These are phyloP conservation scores for Cladophialophora immunda DNA, from an alignment of 2,329 filamentous ascomycete species.

Conservation along the genomic window DNA sequence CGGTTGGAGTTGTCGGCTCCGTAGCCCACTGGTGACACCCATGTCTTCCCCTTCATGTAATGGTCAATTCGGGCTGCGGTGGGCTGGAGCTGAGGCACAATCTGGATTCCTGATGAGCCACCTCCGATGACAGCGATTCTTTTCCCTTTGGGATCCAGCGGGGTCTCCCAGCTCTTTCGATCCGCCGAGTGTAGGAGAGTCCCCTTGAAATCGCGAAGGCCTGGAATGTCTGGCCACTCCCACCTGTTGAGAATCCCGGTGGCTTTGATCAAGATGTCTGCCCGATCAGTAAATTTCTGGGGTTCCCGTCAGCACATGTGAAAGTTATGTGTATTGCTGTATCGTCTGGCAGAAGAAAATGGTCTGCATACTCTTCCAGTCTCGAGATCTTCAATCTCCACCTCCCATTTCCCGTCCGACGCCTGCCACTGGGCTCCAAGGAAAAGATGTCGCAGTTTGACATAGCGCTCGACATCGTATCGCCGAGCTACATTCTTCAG, in stretches of 20 bases:
- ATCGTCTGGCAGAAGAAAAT: slow-evolving; percentile 26
- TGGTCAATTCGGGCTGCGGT: slow-evolving; percentile 43
- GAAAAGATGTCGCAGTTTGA: slow-evolving; percentile 33
- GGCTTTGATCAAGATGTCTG: slow-evolving; percentile 46
- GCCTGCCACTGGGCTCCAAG: slow-evolving; percentile 34
- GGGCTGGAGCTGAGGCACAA: slow-evolving; percentile 47
- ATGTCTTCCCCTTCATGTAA: slow-evolving; percentile 39
- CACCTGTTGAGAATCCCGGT: slow-evolving; percentile 40
- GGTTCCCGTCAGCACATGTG: not conserved
- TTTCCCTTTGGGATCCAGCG: slow-evolving; percentile 40
- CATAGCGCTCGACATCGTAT: slow-evolving; percentile 37
- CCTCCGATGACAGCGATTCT: slow-evolving; percentile 44
- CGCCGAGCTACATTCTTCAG: slow-evolving; percentile 26
- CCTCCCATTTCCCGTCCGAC: slow-evolving; percentile 16
- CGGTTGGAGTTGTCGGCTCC: slow-evolving; percentile 9
- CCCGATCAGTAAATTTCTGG: not conserved
- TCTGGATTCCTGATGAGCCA: slow-evolving; percentile 50
- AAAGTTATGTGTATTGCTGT: not conserved
- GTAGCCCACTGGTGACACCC: slow-evolving; percentile 39
- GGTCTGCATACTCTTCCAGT: slow-evolving; percentile 16
- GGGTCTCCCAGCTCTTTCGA: slow-evolving; percentile 54
- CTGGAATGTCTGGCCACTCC: slow-evolving; percentile 45
- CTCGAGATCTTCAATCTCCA: slow-evolving; percentile 16
- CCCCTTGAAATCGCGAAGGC: slow-evolving; percentile 42
- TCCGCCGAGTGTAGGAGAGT: slow-evolving; percentile 40